These are phyloP conservation scores for Pneumocystis canis DNA, from an alignment of 1,139 yeast species.

Conservation along the genomic window DNA sequence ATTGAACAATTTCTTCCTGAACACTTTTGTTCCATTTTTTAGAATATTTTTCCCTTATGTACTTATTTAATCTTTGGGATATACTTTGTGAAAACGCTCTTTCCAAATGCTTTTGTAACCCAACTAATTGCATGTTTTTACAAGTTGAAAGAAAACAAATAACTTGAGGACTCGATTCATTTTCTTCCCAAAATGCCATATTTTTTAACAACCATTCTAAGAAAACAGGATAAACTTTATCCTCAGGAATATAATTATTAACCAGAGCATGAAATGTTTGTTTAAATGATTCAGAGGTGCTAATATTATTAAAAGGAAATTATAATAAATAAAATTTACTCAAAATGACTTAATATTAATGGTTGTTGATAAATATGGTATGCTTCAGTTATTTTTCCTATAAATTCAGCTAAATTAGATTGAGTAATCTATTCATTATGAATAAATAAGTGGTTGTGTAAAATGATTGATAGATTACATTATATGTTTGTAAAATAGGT, in stretches of 20 bases:
- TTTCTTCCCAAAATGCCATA: neutral
- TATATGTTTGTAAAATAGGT: neutral
- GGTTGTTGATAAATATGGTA: conserved; percentile 1
- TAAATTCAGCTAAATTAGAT: neutral
- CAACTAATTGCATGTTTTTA: neutral
- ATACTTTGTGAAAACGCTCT: neutral
- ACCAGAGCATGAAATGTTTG: neutral
- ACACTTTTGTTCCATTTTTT: neutral
- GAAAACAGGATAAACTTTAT: neutral
- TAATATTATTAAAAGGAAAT: neutral
- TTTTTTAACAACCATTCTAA: neutral
- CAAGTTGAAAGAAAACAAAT: neutral
- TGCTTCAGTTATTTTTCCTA: neutral
- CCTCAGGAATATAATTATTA: conserved; percentile 1
- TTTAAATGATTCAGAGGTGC: neutral
- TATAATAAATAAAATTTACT: neutral
- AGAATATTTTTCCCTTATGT: neutral
- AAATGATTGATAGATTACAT: neutral
- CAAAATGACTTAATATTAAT: neutral
- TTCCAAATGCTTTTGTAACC: neutral
- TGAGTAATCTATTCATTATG: neutral
- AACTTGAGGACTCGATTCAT: neutral
- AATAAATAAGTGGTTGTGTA: neutral
- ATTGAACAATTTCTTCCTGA: neutral
- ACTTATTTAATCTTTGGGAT: neutral